phyloP scores from a whole-genome alignment of 495 filamentous ascomycete genomes.

The Penicillium canescens region DNA sequence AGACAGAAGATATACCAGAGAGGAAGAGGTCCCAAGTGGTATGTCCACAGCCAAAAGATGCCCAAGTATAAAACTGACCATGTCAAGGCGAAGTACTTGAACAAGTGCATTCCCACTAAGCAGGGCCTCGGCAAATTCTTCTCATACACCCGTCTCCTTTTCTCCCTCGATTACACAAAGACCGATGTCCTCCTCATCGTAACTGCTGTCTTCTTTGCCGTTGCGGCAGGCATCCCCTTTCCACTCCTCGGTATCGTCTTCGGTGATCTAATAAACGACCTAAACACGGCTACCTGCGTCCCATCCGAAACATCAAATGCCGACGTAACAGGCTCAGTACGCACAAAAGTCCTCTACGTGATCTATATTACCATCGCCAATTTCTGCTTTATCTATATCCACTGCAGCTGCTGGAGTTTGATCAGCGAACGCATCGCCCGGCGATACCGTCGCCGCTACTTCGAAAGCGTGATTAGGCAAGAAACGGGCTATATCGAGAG shows the following conservation, averaged over 20 bases:
- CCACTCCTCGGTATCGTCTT: slow-evolving; percentile 70
- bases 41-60: neutral
- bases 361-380: slow-evolving; percentile 63
- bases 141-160: slow-evolving; percentile 26
- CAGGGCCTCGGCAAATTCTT: slow-evolving; percentile 19
- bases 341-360: slow-evolving; percentile 57
- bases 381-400: slow-evolving; percentile 58
- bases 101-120: slow-evolving; percentile 22
- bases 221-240: slow-evolving; percentile 64
- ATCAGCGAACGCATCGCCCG: slow-evolving; percentile 64
- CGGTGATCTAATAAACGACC: slow-evolving; percentile 60
- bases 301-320: slow-evolving; percentile 9
- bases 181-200: slow-evolving; percentile 30
- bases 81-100: slow-evolving; percentile 5
- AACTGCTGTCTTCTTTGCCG: slow-evolving; percentile 50
- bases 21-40: neutral
- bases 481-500: slow-evolving; percentile 60
- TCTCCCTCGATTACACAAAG: slow-evolving; percentile 34
- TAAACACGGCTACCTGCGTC: slow-evolving; percentile 34
- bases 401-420: slow-evolving; percentile 57
- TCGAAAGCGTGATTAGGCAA: slow-evolving; percentile 56
- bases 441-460: slow-evolving; percentile 57
- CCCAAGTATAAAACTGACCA: neutral
- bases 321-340: slow-evolving; percentile 22
- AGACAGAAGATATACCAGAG: neutral